phyloP scores from a whole-genome alignment of 2,329 filamentous ascomycete genomes.

The Plenodomus tracheiphilus region DNA sequence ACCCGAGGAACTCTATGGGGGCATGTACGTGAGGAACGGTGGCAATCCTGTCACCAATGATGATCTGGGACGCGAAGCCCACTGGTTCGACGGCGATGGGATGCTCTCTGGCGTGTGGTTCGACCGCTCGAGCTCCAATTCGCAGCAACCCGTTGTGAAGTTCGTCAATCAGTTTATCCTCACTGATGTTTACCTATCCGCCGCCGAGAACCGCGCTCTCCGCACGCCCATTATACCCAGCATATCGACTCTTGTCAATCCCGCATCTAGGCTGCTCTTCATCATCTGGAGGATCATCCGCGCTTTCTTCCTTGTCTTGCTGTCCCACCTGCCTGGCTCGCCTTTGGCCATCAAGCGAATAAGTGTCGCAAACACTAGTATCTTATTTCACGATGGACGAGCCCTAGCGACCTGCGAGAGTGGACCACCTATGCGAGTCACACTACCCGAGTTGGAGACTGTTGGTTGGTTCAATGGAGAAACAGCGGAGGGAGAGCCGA shows the following conservation, averaged over 20 bases:
- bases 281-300: constrained; percentile 59
- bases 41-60: constrained; percentile 68
- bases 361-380: constrained; percentile 69
- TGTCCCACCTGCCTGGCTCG: constrained; percentile 62
- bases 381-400: constrained; percentile 69
- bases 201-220: constrained; percentile 52
- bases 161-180: constrained; percentile 72
- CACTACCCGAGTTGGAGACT: constrained; percentile 66
- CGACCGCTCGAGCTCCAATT: constrained; percentile 43
- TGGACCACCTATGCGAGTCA: constrained; percentile 68
- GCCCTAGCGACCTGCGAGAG: constrained; percentile 72
- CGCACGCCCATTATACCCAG: constrained; percentile 65
- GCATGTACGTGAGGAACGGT: constrained; percentile 73
- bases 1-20: constrained; percentile 66
- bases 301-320: constrained; percentile 60
- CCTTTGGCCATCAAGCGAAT: constrained; percentile 65
- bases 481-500: constrained; percentile 56
- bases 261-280: constrained; percentile 56
- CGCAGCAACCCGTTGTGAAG: constrained; percentile 56
- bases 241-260: constrained; percentile 67
- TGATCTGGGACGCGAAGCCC: constrained; percentile 63
- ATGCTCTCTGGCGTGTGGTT: constrained; percentile 73
- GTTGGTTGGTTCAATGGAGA: constrained; percentile 71
- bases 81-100: constrained; percentile 77
- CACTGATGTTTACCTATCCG: constrained; percentile 66